Evolutionary conservation across 106 monocot genomes (phyloP), one percentile per base, ranked within the genome.

Genomic region (Dendrobium officinale): DNA sequence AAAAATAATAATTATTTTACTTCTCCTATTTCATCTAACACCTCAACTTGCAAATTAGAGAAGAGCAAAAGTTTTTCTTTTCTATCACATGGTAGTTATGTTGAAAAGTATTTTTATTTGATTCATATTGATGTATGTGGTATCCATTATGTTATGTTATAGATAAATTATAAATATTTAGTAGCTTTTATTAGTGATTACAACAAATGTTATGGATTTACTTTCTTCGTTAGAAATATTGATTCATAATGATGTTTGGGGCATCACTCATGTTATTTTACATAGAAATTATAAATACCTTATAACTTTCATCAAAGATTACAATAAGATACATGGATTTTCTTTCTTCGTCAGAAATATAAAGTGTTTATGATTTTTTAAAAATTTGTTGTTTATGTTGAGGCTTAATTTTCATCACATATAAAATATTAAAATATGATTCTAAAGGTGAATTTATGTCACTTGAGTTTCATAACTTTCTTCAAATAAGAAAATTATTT

Each of bases 151-250:
- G 4, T 79, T 66, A 43, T 45, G 0, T 81, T 55, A 20, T 49
- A 74, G 75, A 41, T 75, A 10, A 27, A 73, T 9, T 73, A 55
- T 66, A 75, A 76, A 16, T 77, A 75, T 45, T 76, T 82, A 66
- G 77, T 41, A 51, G 16, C 9, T 11, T 51, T 51, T 2, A 51
- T 51, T 1, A 16, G 13, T 15, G 15, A 51, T 51, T 72, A 75
- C 27, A 61, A 20, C 67, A 56, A 61, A 0, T 77, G 45, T 45
- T 76, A 1, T 82, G 54, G 51, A 37, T 82, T 41, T 82, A 77
- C 19, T 81, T 43, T 24, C 75, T 75, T 20, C n/a, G 10, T 1
- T 43, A 33, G n/a, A 55, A 75, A 42, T 8, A 11, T 58, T 77
- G 9, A 77, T 77, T 27, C 43, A 77, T 18, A 59, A 15, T 64